phyloP scores from a whole-genome alignment of 257 asterid species.

The Solanum chilense region DNA sequence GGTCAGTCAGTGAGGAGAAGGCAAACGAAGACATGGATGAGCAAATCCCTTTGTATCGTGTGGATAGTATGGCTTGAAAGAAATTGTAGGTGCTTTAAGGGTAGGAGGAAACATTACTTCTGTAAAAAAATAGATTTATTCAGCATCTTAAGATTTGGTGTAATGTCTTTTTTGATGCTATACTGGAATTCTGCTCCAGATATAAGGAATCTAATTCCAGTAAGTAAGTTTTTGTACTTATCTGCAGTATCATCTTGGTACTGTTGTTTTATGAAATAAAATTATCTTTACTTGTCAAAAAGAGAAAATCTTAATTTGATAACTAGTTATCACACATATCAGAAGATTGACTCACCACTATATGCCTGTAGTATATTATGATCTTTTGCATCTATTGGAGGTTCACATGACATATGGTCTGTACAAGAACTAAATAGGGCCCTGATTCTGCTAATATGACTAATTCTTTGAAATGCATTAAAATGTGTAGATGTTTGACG shows the following conservation, averaged over 20 bases:
- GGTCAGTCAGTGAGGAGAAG: not conserved
- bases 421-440: not conserved
- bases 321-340: not conserved
- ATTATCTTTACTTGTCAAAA: not conserved
- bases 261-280: not conserved
- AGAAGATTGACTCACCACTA: not conserved
- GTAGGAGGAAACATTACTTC: not conserved
- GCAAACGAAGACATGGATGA: not conserved
- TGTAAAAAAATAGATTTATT: not conserved
- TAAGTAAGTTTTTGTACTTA: not conserved
- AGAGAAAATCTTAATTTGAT: not conserved
- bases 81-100: not conserved
- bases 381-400: not conserved
- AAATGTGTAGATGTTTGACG: conserved; percentile 28
- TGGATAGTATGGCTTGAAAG: not conserved
- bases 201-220: not conserved
- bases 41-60: not conserved
- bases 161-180: not conserved
- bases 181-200: not conserved
- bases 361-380: not conserved
- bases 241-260: not conserved
- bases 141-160: not conserved
- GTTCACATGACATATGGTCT: not conserved
- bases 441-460: not conserved
- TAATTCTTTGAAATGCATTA: not conserved